Conservation (phyloP, 306 rosid genomes). For the Cucurbita argyrosperma region DNA sequence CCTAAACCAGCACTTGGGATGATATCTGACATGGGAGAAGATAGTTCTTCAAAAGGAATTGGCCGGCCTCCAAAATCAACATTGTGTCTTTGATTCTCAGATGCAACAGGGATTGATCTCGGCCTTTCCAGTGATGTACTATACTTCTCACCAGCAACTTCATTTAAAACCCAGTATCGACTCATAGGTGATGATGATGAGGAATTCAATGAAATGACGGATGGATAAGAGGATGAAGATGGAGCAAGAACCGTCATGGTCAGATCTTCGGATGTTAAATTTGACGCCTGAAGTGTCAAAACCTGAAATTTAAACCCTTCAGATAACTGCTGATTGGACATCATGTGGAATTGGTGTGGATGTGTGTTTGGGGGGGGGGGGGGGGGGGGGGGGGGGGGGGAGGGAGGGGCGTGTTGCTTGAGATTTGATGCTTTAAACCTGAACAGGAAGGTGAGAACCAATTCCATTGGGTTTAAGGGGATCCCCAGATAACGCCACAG, state of each 20-base stretch:
- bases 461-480: constrained; percentile 31
- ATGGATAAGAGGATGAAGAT: constrained; percentile 53
- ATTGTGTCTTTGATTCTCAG: constrained; percentile 31
- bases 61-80: constrained; percentile 17
- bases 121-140: constrained; percentile 21
- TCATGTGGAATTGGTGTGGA: neutral
- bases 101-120: constrained; percentile 26
- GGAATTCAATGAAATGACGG: constrained; percentile 56
- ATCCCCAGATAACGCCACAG: constrained; percentile 54
- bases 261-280: constrained; percentile 80
- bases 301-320: constrained; percentile 46
- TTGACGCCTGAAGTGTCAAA: constrained; percentile 88
- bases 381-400: too few relatives aligned
- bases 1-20: constrained; percentile 48
- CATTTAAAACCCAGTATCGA: constrained; percentile 50
- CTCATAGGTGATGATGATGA: constrained; percentile 61
- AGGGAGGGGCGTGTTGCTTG: too few relatives aligned
- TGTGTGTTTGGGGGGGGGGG: neutral
- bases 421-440: constrained; percentile 30
- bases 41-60: constrained; percentile 26
- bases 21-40: constrained; percentile 32
- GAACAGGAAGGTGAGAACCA: constrained; percentile 53
- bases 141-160: constrained; percentile 32
- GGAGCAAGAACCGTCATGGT: constrained; percentile 86
- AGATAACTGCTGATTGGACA: constrained; percentile 8